These are phyloP conservation scores for Aphanoascus verrucosus DNA, from an alignment of 2,329 filamentous ascomycete genomes.

Conservation along the genomic window DNA sequence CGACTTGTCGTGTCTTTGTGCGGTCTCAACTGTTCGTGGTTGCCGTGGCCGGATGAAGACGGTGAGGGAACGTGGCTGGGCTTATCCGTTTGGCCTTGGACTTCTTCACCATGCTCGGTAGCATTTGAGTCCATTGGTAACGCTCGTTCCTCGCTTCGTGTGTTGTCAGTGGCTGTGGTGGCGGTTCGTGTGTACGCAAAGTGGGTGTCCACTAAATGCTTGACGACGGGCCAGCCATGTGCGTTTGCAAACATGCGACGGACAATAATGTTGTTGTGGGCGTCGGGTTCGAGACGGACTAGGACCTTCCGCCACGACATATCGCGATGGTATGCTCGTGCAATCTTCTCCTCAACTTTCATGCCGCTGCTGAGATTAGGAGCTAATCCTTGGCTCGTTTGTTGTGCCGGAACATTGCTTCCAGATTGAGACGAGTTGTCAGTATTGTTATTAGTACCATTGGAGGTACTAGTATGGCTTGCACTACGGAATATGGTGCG, in stretches of 20 bases:
- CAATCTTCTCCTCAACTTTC: slow-evolving; percentile 96
- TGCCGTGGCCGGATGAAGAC: background rate
- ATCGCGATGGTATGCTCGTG: slow-evolving; percentile 82
- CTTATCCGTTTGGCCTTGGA: slow-evolving; percentile 42
- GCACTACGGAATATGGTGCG: slow-evolving; percentile 31
- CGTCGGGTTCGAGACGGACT: slow-evolving; percentile 88
- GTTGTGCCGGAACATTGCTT: slow-evolving; percentile 1
- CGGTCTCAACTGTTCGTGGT: background rate
- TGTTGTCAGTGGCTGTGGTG: slow-evolving; percentile 55
- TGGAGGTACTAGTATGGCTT: slow-evolving; percentile 5
- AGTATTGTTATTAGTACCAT: slow-evolving; percentile 9
- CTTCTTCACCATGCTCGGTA: slow-evolving; percentile 54
- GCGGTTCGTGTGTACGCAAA: slow-evolving; percentile 67
- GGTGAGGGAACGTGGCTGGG: slow-evolving; percentile 1
- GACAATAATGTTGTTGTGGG: slow-evolving; percentile 97
- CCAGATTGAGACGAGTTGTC: background rate
- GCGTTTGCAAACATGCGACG: slow-evolving; percentile 94
- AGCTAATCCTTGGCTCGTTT: background rate
- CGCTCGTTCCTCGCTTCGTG: slow-evolving; percentile 58
- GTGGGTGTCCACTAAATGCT: slow-evolving; percentile 89
- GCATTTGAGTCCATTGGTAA: slow-evolving; percentile 48
- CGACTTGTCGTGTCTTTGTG: background rate
- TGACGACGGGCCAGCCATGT: slow-evolving; percentile 92
- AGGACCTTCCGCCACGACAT: slow-evolving; percentile 94
- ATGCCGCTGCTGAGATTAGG: slow-evolving; percentile 40